A percentile compares a stretch with the other conserved stretches of the same genome.
These are phyloP conservation scores for Serendipita sp. DNA, from an alignment of 768 basidiomycete genomes.

Conservation along the genomic window DNA sequence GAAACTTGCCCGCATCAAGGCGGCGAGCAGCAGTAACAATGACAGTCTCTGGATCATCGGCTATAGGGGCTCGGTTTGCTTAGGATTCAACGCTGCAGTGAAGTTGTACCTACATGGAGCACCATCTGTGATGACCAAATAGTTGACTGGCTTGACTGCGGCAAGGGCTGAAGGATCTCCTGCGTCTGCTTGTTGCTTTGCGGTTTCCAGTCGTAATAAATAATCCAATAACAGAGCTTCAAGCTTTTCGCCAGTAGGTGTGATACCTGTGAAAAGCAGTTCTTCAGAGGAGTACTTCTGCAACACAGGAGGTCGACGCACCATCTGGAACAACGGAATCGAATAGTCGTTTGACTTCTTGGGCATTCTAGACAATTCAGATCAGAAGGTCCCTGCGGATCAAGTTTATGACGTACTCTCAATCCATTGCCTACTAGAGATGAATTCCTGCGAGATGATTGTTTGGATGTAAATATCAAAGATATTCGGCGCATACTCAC, in stretches of 20 bases:
- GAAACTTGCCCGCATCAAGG: slow-evolving; percentile 21
- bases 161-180: slow-evolving; percentile 16
- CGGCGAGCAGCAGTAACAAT: slow-evolving; percentile 15
- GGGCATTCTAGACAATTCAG: slow-evolving; percentile 19
- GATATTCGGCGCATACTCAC: neutral
- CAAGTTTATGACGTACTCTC: neutral
- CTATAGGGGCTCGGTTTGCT: neutral
- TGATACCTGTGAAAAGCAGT: neutral
- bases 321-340: slow-evolving; percentile 28
- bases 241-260: slow-evolving; percentile 24
- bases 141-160: slow-evolving; percentile 38
- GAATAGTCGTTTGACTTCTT: slow-evolving; percentile 28
- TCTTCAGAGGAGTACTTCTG: neutral
- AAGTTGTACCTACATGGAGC: slow-evolving; percentile 22
- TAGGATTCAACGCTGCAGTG: slow-evolving; percentile 17
- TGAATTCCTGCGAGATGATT: neutral
- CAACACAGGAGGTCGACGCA: slow-evolving; percentile 22
- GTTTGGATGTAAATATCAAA: neutral
- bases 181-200: slow-evolving; percentile 14
- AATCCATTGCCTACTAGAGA: neutral
- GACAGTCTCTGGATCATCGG: slow-evolving; percentile 16
- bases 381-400: neutral
- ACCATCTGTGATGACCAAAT: slow-evolving; percentile 47
- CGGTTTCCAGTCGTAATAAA: slow-evolving; percentile 21
- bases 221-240: slow-evolving; percentile 26